A percentile compares a stretch with the other conserved stretches of the same genome.
These are phyloP conservation scores for Trichosanthes cucumerina DNA, from an alignment of 306 rosid species.

Conservation along the genomic window DNA sequence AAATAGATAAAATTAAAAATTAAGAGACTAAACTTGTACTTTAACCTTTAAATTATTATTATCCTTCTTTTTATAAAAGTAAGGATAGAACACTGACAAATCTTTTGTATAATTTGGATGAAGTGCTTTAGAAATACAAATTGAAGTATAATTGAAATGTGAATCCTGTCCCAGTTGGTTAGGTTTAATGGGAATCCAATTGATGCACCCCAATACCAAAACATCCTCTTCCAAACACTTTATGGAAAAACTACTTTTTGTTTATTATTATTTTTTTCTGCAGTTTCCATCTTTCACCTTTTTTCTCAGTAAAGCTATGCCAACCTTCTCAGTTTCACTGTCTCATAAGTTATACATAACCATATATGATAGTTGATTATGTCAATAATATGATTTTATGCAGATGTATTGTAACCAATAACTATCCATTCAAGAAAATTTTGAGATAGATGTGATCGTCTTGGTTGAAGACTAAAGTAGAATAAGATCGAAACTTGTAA, in stretches of 20 bases:
- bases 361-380: background rate
- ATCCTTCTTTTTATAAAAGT: too few relatives aligned
- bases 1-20: too few relatives aligned
- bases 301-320: background rate
- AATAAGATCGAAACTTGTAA: background rate
- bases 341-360: background rate
- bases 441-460: background rate
- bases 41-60: too few relatives aligned
- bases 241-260: background rate
- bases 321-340: background rate
- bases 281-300: background rate
- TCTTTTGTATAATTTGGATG: background rate
- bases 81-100: background rate
- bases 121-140: background rate
- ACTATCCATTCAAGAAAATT: too few relatives aligned
- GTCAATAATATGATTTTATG: background rate
- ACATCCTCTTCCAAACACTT: background rate
- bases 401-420: background rate
- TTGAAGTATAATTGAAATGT: background rate
- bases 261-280: background rate
- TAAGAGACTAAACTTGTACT: too few relatives aligned
- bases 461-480: background rate
- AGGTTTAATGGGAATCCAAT: background rate
- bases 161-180: background rate
- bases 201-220: constrained; percentile 3